Percentiles rank a stretch among this genome's conserved stretches.
These are phyloP conservation scores for Xylaria sp. DNA, from an alignment of 2,329 filamentous ascomycete genomes.

Conservation along the genomic window DNA sequence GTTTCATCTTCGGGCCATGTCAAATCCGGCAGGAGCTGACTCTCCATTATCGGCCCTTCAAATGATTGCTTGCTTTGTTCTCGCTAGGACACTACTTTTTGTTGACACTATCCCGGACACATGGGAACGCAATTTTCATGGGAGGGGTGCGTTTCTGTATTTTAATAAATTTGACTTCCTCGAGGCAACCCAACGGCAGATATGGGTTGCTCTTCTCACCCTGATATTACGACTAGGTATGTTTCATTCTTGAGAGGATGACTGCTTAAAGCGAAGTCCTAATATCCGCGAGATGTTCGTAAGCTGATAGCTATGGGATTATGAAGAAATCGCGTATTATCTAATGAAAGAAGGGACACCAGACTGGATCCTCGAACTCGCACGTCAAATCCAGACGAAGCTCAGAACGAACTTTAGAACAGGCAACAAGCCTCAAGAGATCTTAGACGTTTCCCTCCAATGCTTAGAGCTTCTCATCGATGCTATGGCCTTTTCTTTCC, in stretches of 20 bases:
- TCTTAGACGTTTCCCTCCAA: conserved; percentile 25
- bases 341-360: conserved; percentile 32
- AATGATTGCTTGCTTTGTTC: conserved; percentile 31
- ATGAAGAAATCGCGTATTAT: conserved; percentile 35
- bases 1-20: conserved; percentile 35
- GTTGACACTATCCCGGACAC: conserved; percentile 31
- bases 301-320: not conserved
- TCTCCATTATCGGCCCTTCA: conserved; percentile 27
- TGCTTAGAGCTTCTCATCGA: conserved; percentile 34
- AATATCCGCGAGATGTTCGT: not conserved
- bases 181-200: conserved; percentile 18
- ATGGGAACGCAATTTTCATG: conserved; percentile 36
- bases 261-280: not conserved
- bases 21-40: conserved; percentile 23
- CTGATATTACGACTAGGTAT: conserved; percentile 39
- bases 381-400: conserved; percentile 23
- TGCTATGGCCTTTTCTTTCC: conserved; percentile 29
- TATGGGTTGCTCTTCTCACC: conserved; percentile 33
- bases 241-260: conserved; percentile 1
- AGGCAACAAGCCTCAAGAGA: conserved; percentile 6
- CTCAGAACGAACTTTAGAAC: not conserved
- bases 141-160: conserved; percentile 24
- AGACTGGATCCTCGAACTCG: conserved; percentile 23
- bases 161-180: conserved; percentile 31
- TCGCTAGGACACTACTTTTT: conserved; percentile 33